phyloP scores from a whole-genome alignment of 768 basidiomycete genomes.

The Saitozyma sp. region DNA sequence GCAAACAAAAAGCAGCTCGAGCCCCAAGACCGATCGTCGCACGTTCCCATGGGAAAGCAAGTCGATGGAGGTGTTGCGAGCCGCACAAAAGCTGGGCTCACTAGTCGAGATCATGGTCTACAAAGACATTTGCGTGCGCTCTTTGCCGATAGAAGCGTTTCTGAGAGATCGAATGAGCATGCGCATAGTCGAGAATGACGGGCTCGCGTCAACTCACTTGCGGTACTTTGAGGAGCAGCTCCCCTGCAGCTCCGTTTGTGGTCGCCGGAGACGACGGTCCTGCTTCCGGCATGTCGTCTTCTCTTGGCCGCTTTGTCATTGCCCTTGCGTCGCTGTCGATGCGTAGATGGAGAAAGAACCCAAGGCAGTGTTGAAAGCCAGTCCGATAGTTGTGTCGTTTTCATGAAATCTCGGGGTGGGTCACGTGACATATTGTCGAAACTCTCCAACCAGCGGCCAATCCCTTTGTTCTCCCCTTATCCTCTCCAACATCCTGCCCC shows the following conservation, averaged over 20 bases:
- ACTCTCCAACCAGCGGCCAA: not conserved
- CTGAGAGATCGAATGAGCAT: conserved; percentile 28
- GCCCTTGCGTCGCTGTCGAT: not conserved
- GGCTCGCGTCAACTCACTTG: conserved; percentile 23
- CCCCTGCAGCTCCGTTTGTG: not conserved
- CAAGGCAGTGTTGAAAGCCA: not conserved
- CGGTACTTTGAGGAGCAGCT: conserved; percentile 27
- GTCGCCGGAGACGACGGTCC: conserved; percentile 12
- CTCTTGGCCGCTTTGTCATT: conserved; percentile 26
- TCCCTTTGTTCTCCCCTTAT: not conserved
- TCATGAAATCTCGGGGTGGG: not conserved
- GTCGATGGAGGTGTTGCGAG: not conserved
- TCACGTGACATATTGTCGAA: not conserved
- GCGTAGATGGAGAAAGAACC: conserved; percentile 1
- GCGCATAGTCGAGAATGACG: not conserved
- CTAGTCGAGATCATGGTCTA: conserved; percentile 75
- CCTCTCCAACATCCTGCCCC: conserved; percentile 1
- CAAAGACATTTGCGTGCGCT: conserved; percentile 59
- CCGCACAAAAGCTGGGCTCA: conserved; percentile 36
- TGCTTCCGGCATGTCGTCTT: conserved; percentile 13
- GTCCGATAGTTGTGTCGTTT: not conserved
- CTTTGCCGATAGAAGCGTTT: conserved; percentile 59
- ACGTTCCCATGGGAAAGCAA: not conserved
- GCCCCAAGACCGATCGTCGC: too few relatives aligned
- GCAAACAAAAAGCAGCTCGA: not conserved